Evolutionary conservation across 306 rosid genomes (phyloP).

Genomic region (Cucurbita argyrosperma): DNA sequence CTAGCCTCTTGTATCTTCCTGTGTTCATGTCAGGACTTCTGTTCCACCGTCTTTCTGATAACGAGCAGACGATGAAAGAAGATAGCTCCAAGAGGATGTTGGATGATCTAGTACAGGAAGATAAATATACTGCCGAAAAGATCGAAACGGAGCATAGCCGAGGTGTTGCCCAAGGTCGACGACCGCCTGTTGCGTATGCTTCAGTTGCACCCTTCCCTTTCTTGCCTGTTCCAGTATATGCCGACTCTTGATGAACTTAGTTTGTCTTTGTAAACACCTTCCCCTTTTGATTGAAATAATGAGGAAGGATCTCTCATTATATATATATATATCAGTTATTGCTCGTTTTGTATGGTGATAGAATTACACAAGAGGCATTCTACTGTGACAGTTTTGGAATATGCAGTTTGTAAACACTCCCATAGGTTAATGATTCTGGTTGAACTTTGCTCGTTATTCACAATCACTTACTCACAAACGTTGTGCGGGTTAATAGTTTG

Average conservation of each 20-base stretch:
- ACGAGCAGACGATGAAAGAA: conserved; percentile 23
- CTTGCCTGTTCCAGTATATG: conserved; percentile 67
- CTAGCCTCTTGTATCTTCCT: conserved; percentile 90
- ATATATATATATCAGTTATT: not conserved
- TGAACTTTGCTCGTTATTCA: no score
- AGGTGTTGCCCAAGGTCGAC: conserved; percentile 18
- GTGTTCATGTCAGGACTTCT: conserved; percentile 83
- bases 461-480: no score
- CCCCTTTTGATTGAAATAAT: not conserved
- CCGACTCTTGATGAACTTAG: not conserved
- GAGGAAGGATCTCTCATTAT: not conserved
- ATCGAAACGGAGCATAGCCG: conserved; percentile 8
- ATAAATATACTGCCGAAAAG: conserved; percentile 7
- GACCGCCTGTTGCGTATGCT: conserved; percentile 74
- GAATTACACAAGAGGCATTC: not conserved
- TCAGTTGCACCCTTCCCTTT: conserved; percentile 84
- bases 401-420: not conserved
- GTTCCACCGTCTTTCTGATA: conserved; percentile 51
- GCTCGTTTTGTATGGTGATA: not conserved
- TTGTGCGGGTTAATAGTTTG: no score
- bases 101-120: conserved; percentile 17
- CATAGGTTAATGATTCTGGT: no score
- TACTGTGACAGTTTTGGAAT: not conserved
- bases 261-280: not conserved
- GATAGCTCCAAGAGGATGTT: conserved; percentile 11